Evolutionary conservation across 441 rosid species (phyloP).

Genomic region (Arabidopsis hybrid): DNA sequence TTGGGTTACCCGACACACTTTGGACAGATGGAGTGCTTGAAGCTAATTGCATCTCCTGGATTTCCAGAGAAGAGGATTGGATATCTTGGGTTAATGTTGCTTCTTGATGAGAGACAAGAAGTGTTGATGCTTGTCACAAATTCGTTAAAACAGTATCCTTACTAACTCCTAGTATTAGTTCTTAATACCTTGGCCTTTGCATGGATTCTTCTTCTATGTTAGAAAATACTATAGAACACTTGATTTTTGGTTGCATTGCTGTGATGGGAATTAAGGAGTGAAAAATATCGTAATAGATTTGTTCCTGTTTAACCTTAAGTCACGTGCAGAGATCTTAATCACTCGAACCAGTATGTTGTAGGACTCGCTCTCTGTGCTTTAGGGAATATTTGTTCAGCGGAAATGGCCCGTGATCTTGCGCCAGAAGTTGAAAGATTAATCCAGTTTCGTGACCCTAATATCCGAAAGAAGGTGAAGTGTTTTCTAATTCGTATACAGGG

Average conservation of each 20-base stretch:
- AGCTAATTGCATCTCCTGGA: slow-evolving; percentile 91
- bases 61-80: slow-evolving; percentile 99
- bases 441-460: slow-evolving; percentile 98
- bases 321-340: slow-evolving; percentile 92
- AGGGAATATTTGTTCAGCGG: slow-evolving; percentile 99
- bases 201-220: slow-evolving; percentile 17
- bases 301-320: slow-evolving; percentile 63
- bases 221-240: background rate
- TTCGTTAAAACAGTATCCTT: slow-evolving; percentile 99
- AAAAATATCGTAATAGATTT: background rate
- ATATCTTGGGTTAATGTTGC: slow-evolving; percentile 96
- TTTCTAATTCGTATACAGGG: slow-evolving; percentile 26
- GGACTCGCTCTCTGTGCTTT: slow-evolving; percentile 99
- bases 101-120: slow-evolving; percentile 99
- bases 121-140: slow-evolving; percentile 99
- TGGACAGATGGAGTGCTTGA: slow-evolving; percentile 99
- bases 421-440: slow-evolving; percentile 98
- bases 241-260: slow-evolving; percentile 4
- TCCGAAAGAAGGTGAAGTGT: slow-evolving; percentile 84
- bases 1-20: slow-evolving; percentile 99
- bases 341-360: slow-evolving; percentile 94
- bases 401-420: slow-evolving; percentile 99
- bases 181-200: background rate
- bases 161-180: slow-evolving; percentile 12
- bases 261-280: slow-evolving; percentile 10